phyloP scores from a whole-genome alignment of 805 yeast species.

The Suhomyces pyralidae region DNA sequence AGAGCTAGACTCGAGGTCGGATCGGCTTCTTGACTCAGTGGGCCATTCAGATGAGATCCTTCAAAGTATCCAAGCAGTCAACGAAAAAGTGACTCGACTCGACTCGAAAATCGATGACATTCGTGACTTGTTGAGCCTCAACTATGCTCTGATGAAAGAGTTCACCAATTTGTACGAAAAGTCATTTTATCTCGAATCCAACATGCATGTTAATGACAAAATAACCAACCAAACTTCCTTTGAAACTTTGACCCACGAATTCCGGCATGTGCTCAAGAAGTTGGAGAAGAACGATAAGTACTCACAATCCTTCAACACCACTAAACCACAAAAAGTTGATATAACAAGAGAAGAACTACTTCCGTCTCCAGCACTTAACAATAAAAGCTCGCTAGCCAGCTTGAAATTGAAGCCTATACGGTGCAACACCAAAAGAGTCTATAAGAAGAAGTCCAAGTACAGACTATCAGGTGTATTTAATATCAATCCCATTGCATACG shows the following conservation, averaged over 20 bases:
- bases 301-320: slow-evolving; percentile 1
- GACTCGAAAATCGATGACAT: slow-evolving; percentile 31
- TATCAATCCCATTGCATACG: slow-evolving; percentile 32
- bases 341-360: slow-evolving; percentile 1
- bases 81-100: slow-evolving; percentile 19
- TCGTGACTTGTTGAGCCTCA: slow-evolving; percentile 19
- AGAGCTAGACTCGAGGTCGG: slow-evolving; percentile 26
- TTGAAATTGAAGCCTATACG: slow-evolving; percentile 40
- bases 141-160: slow-evolving; percentile 21
- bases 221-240: slow-evolving; percentile 31
- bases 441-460: slow-evolving; percentile 41
- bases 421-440: slow-evolving; percentile 26
- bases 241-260: slow-evolving; percentile 29
- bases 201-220: slow-evolving; percentile 27
- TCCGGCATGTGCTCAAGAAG: slow-evolving; percentile 20
- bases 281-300: slow-evolving; percentile 12
- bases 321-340: background rate
- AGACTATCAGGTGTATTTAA: slow-evolving; percentile 37
- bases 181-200: slow-evolving; percentile 33
- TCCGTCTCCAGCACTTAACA: background rate
- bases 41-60: slow-evolving; percentile 23
- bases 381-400: slow-evolving; percentile 29
- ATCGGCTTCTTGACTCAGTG: slow-evolving; percentile 19
- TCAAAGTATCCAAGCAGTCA: slow-evolving; percentile 16
- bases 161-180: slow-evolving; percentile 31